phyloP scores from a whole-genome alignment of 805 yeast genomes.

The Saccharomycopsis fodiens region DNA sequence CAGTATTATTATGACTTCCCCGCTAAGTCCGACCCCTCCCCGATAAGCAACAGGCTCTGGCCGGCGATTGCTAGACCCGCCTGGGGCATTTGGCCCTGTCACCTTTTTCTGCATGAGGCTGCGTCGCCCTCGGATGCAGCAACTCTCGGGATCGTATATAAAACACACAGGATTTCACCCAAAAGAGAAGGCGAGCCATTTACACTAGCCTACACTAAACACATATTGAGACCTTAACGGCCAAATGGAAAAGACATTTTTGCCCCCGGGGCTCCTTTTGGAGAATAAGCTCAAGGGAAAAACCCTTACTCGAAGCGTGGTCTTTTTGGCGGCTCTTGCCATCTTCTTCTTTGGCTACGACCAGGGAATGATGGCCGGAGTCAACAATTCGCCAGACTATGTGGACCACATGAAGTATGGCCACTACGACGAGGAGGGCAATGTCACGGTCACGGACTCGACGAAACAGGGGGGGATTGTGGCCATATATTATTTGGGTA shows the following conservation, averaged over 20 bases:
- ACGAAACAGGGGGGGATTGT: slow-evolving; percentile 65
- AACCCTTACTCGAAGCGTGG: slow-evolving; percentile 37
- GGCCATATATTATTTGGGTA: slow-evolving; percentile 61
- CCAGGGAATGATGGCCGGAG: slow-evolving; percentile 68
- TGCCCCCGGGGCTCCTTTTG: not conserved
- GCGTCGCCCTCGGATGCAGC: not conserved
- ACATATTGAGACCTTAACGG: no score
- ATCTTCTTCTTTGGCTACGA: slow-evolving; percentile 68
- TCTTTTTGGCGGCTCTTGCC: slow-evolving; percentile 55
- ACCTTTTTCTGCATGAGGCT: not conserved
- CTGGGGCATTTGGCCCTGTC: not conserved
- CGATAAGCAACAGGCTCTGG: no score
- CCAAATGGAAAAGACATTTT: slow-evolving; percentile 8
- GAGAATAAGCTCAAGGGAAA: slow-evolving; percentile 33
- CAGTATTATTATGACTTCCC: no score
- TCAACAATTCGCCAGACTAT: slow-evolving; percentile 41
- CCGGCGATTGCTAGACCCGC: not conserved
- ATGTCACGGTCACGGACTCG: slow-evolving; percentile 36
- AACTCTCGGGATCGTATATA: not conserved
- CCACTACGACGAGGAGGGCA: slow-evolving; percentile 29
- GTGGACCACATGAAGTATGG: slow-evolving; percentile 60
- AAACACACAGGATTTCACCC: no score
- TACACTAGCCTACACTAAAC: no score
- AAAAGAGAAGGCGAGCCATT: no score
- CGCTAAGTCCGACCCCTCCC: no score